Base-by-base conservation (phyloP, 2,329 filamentous ascomycete species). In the Cryphonectria naterciae region DNA sequence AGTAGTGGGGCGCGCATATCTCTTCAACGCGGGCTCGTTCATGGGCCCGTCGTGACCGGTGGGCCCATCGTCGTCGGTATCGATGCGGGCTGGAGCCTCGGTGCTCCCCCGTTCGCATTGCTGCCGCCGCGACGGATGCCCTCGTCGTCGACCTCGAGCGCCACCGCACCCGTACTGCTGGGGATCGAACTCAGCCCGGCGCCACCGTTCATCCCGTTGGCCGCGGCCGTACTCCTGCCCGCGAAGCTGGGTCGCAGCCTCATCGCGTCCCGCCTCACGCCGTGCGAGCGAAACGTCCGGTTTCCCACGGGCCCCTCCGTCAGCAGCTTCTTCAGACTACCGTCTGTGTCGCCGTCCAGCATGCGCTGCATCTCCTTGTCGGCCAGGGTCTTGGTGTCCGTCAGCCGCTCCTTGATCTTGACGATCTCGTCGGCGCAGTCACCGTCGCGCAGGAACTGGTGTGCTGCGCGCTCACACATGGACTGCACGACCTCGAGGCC, bases 401-500 rank as follows among this genome's bases (percentile, higher is more conserved):
- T 81, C 60, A 97, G 87, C 22, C 89, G 88, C 70, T 85, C 84
- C 77, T 90, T 88, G 68, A 95, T 91, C 63, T 89, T 91, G 37
- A 85, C 84, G 54, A 97, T 86, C 79, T 97, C 93, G 25, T 89
- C 87, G n/a, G 85, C 87, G 80, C 95, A 97, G 77, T 96, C 92
- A 15, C 94, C 95, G 68, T 94, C 92, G 35, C 95, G 89, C n/a
- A 98, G 85, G 73, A 96, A 94, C 77, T 97, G 93, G 77, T 97
- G 94, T 0, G 95, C 95, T 2, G 92, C 95, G 68, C 91, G 90
- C 81, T 98, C 95, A 78, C 93, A 97, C 76, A 94, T 88, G 69
- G 87, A 87, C 79, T 97, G 94, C 6, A 93, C 92, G 74, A 89
- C 88, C 78, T 97, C 94, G 37, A 98, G 84, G 0, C 89, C 88